Base-by-base conservation (phyloP, 345 rosid genomes). In the Boechera divaricarpa region DNA sequence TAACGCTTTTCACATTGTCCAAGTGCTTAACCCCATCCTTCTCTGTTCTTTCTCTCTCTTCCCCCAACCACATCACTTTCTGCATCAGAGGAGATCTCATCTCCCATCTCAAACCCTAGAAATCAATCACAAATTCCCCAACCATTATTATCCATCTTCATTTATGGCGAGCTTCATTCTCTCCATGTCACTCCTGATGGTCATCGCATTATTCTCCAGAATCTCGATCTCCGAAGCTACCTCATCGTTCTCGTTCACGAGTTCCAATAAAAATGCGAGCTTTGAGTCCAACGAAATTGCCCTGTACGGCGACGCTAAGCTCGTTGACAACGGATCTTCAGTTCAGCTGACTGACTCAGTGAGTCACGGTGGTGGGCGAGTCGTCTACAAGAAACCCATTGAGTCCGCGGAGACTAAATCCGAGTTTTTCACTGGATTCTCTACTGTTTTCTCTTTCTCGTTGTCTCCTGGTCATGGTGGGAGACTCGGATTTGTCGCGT, bases 381-480 rank as follows among this genome's bases (percentile, higher is more conserved):
- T 83, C 47, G 63, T 85, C 82, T 88, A 82, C 61, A 87, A 85
- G 89, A 85, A 85, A 63, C 90, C 98, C 81, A 81, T 94, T 77
- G 85, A 83, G 83, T 79, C 73, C 18, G 77, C 80, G 26, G 1
- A 18, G 1, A 51, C 0, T 74, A 90, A 79, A 55, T 76, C 83
- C n/a, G 81, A 38, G 52, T 85, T 58, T 24, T 6, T 72, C 69
- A 68, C 80, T 5, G 91, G 93, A 26, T 92, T 92, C 63, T 84
- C 95, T 10, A 88, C 89, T 45, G 48, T 79, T 45, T 83, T 94
- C 77, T 78, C 97, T 15, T 90, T 94, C 76, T 86, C 88, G 0
- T 69, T 94, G 44, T 73, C 91, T 28, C 73, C 59, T 18, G 74
- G 24, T 10, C 58, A 10, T 56, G 92, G 89, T 32, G 90, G 82